These are phyloP conservation scores for Cercospora sp. DNA, from an alignment of 2,329 filamentous ascomycete species.

Conservation along the genomic window DNA sequence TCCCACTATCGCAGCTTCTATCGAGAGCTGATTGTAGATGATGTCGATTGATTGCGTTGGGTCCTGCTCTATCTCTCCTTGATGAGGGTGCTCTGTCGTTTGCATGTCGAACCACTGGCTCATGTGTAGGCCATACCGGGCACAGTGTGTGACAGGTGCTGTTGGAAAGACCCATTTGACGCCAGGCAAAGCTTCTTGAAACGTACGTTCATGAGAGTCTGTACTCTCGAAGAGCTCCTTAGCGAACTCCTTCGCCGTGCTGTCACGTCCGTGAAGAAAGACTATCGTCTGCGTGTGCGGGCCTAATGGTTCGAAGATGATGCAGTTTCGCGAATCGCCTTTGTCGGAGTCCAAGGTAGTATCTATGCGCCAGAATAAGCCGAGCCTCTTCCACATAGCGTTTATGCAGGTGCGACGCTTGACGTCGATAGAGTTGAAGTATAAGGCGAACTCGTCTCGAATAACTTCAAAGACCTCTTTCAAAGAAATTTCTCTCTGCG, in stretches of 20 bases:
- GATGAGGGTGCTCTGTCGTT: conserved; percentile 34
- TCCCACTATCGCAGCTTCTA: conserved; percentile 25
- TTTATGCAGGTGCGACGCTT: conserved; percentile 11
- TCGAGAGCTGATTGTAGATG: conserved; percentile 17
- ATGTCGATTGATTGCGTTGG: conserved; percentile 12
- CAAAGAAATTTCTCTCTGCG: conserved; percentile 5
- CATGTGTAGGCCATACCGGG: conserved; percentile 33
- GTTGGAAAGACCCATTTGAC: conserved; percentile 44
- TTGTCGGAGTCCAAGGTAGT: neutral
- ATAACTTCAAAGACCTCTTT: conserved; percentile 7
- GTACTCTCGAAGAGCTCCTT: conserved; percentile 44
- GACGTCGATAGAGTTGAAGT: conserved; percentile 2
- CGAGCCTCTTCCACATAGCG: conserved; percentile 8
- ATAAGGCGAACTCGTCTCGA: conserved; percentile 7
- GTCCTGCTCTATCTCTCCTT: conserved; percentile 27
- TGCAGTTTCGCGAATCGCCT: neutral
- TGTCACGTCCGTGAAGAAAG: conserved; percentile 50
- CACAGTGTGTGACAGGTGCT: conserved; percentile 22
- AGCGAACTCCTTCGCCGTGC: conserved; percentile 43
- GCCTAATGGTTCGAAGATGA: conserved; percentile 8
- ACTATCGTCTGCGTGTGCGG: conserved; percentile 50
- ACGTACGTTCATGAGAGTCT: conserved; percentile 31
- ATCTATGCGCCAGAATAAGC: conserved; percentile 8
- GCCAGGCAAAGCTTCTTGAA: conserved; percentile 38
- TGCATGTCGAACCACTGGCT: conserved; percentile 46